A percentile compares a stretch with the other conserved stretches of the same genome.
Evolutionary conservation across 208 protist genomes (phyloP).

Genomic region (Acanthamoeba castellanii): DNA sequence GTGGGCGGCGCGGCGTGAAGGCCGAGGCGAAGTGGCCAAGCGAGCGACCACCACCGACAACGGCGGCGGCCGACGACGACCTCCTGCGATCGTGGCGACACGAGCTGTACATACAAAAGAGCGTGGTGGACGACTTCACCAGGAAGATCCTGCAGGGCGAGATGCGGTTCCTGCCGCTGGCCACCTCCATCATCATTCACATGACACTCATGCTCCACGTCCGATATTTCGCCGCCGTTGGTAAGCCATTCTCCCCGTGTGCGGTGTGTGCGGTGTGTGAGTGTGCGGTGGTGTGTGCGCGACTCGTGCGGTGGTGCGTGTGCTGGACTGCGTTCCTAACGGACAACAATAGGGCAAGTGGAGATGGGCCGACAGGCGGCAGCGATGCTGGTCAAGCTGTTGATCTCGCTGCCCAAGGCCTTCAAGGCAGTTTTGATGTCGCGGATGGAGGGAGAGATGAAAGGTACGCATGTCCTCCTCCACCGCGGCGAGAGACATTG

Average conservation of each 20-base stretch:
- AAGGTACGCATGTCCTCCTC: background rate
- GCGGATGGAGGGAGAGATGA: constrained; percentile 31
- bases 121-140: constrained; percentile 31
- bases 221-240: background rate
- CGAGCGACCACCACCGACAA: background rate
- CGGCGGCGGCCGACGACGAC: background rate
- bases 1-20: background rate
- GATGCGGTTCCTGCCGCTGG: constrained; percentile 40
- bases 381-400: constrained; percentile 52
- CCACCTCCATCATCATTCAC: constrained; percentile 57
- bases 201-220: constrained; percentile 19
- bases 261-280: background rate
- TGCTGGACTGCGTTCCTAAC: background rate
- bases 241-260: background rate
- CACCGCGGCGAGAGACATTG: too few relatives aligned
- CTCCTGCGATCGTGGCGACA: background rate
- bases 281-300: background rate
- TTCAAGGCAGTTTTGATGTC: constrained; percentile 39
- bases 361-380: background rate
- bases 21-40: background rate
- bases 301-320: background rate
- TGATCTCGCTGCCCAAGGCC: constrained; percentile 37
- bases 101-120: constrained; percentile 26
- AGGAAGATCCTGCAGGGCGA: constrained; percentile 49
- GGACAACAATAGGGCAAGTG: background rate